A percentile compares a stretch with the other conserved stretches of the same genome.
Conservation (phyloP, 805 yeast genomes). For the Blastobotrys mokoenaii region DNA sequence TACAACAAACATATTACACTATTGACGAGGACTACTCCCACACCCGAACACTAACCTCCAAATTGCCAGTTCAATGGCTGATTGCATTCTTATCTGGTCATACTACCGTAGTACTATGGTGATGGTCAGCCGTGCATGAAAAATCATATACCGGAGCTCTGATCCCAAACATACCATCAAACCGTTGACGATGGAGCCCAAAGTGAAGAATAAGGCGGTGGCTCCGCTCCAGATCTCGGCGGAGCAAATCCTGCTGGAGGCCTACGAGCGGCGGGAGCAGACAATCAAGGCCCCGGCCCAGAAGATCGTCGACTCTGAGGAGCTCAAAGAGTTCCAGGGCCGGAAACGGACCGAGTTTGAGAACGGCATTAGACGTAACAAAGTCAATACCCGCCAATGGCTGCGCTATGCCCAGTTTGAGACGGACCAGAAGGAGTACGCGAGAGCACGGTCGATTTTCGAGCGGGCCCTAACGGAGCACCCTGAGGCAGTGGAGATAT, state of each 20-base stretch:
- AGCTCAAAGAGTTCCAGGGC: slow-evolving; percentile 64
- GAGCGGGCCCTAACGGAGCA: slow-evolving; percentile 82
- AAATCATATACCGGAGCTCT: not conserved
- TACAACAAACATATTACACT: not conserved
- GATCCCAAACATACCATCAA: too few relatives aligned
- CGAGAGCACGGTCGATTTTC: slow-evolving; percentile 76
- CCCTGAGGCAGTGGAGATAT: slow-evolving; percentile 65
- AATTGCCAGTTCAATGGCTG: too few relatives aligned
- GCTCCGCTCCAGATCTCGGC: slow-evolving; percentile 55
- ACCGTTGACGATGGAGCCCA: too few relatives aligned
- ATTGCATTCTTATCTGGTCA: too few relatives aligned
- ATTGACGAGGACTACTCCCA: too few relatives aligned
- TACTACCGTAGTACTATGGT: too few relatives aligned
- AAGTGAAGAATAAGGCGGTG: slow-evolving; percentile 34
- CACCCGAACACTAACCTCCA: too few relatives aligned
- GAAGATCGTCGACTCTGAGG: slow-evolving; percentile 63
- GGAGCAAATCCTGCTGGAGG: slow-evolving; percentile 55
- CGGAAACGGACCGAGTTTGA: slow-evolving; percentile 77
- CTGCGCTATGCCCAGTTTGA: slow-evolving; percentile 87
- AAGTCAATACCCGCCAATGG: slow-evolving; percentile 83
- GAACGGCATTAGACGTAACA: slow-evolving; percentile 74
- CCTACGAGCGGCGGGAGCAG: slow-evolving; percentile 41
- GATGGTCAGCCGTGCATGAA: not conserved
- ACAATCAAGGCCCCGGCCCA: slow-evolving; percentile 37
- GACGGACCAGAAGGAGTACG: slow-evolving; percentile 64